Evolutionary conservation across 2,329 filamentous ascomycete species (phyloP).

Genomic region (Xylariaceae sp.): DNA sequence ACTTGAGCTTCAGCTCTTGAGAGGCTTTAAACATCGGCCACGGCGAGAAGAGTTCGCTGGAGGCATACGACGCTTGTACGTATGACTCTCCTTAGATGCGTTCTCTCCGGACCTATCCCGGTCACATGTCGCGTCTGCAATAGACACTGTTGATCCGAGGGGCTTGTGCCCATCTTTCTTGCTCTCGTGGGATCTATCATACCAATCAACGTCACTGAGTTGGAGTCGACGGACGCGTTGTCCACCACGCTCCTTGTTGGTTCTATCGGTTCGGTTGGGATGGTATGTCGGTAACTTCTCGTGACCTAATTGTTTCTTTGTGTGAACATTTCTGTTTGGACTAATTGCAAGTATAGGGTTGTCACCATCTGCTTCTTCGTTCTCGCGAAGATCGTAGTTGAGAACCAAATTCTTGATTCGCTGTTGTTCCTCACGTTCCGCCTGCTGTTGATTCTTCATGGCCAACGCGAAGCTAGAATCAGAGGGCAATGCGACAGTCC

Average conservation of each 20-base stretch:
- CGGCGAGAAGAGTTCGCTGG: slow-evolving; percentile 3
- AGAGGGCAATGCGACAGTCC: slow-evolving; percentile 81
- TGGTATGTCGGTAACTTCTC: slow-evolving; percentile 47
- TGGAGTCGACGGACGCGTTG: slow-evolving; percentile 88
- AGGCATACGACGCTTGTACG: slow-evolving; percentile 14
- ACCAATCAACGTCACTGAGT: slow-evolving; percentile 97
- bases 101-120: background rate
- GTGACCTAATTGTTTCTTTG: slow-evolving; percentile 37
- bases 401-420: slow-evolving; percentile 97
- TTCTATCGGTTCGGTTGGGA: slow-evolving; percentile 53
- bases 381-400: slow-evolving; percentile 90
- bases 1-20: background rate
- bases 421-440: slow-evolving; percentile 92
- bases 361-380: slow-evolving; percentile 76
- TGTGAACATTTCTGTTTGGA: slow-evolving; percentile 49
- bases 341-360: slow-evolving; percentile 37
- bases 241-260: slow-evolving; percentile 61
- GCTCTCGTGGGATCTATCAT: slow-evolving; percentile 37
- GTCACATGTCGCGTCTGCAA: too few species aligned
- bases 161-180: slow-evolving; percentile 3
- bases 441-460: slow-evolving; percentile 93
- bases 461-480: slow-evolving; percentile 94
- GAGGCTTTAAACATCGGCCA: background rate
- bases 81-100: slow-evolving; percentile 2
- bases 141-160: background rate